Evolutionary conservation across 2,329 filamentous ascomycete genomes (phyloP), one percentile per base, ranked within the genome.

Genomic region (Fusarium sp.): DNA sequence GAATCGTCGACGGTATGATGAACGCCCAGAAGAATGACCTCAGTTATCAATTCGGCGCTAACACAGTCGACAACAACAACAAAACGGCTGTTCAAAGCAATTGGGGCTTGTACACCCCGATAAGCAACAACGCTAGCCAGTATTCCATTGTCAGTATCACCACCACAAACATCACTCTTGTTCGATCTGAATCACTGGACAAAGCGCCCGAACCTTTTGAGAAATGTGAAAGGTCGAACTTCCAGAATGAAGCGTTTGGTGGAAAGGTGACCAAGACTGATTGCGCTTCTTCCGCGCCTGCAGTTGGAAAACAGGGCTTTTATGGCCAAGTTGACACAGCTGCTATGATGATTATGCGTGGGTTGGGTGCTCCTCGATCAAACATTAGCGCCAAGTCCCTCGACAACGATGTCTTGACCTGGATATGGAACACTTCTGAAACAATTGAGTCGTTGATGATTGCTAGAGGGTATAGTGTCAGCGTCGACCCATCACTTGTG

Each of bases 261-360:
- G 71, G 71, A 7, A 71, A 62, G 17, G 17, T 70, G 3, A 46
- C 47, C 0, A 52, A 62, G 33, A 64, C 64, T 1, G 71, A 74
- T 22, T 74, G 71, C n/a, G 36, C 41, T 2, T 9, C 7, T 20
- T 36, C 13, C 13, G 9, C 15, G 4, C 4, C 18, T 5, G 13
- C 38, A 10, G 1, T 18, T 20, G 29, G 9, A 7, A 33, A 12
- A 14, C 14, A 6, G 1, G 12, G 12, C 5, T 74, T 74, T 29
- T 74, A 63, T 31, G 71, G 71, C 1, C 71, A 71, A 6, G 71
- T 74, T 17, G 71, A 74, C 14, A 74, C 71, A 1, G 46, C 68
- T 35, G 71, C 71, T 41, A 35, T 74, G 1, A 39, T 74, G 33
- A 52, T 74, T 13, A 29, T 39, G 2, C 36, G 68, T 3, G 71